A percentile compares a stretch with the other conserved stretches of the same genome.
phyloP scores from a whole-genome alignment of 2,329 filamentous ascomycete genomes.

The Colletotrichum higginsianum region DNA sequence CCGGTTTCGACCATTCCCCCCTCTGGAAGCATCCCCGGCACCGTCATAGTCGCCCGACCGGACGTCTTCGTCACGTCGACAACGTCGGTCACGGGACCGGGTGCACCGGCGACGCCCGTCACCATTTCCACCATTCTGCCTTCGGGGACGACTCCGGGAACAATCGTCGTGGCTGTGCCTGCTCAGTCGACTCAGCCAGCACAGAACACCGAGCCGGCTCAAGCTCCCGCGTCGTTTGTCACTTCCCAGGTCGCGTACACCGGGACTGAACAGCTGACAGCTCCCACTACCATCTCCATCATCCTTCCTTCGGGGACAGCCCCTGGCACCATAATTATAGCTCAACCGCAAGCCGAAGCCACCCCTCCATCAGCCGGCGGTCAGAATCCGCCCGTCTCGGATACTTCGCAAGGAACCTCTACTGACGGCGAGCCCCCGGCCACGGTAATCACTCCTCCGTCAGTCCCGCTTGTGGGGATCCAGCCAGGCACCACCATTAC shows the following conservation, averaged over 20 bases:
- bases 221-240: background rate
- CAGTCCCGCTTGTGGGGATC: background rate
- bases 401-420: background rate
- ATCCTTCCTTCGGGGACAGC: background rate
- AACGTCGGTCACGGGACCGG: background rate
- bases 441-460: background rate
- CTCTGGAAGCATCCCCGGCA: background rate
- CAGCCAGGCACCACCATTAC: background rate
- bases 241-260: background rate
- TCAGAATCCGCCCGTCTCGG: background rate
- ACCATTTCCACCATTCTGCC: constrained; percentile 27
- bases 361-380: too few relatives aligned
- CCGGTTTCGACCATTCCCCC: background rate
- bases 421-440: background rate
- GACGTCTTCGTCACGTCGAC: background rate
- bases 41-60: background rate
- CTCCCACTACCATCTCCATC: background rate
- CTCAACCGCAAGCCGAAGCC: background rate
- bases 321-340: background rate
- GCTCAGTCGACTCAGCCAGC: background rate
- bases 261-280: background rate
- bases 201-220: background rate
- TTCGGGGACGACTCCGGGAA: constrained; percentile 17
- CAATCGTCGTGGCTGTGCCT: constrained; percentile 7
- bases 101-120: background rate